Conservation (phyloP, 2,329 filamentous ascomycete genomes). For the Sphaerulina populicola region DNA sequence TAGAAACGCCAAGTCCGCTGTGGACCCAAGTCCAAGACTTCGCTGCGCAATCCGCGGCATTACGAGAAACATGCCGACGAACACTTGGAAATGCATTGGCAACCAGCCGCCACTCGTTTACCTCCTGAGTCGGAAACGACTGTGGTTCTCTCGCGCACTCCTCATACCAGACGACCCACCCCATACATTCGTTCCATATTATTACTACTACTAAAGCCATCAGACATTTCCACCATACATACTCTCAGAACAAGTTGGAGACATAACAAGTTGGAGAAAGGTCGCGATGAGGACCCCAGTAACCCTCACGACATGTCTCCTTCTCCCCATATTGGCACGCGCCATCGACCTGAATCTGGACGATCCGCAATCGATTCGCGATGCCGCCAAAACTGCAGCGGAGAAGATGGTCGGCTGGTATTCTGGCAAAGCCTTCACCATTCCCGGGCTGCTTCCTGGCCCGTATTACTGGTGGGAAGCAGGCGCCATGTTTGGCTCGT, state of each 20-base stretch:
- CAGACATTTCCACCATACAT: too few relatives aligned
- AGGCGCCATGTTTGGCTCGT: constrained; percentile 52
- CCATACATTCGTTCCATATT: too few relatives aligned
- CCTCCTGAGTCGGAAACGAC: neutral
- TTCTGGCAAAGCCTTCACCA: constrained; percentile 42
- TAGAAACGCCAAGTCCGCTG: neutral
- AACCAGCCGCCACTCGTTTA: neutral
- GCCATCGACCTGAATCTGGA: constrained; percentile 24
- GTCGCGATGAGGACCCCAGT: neutral
- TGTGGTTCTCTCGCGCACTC: neutral
- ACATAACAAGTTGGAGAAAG: too few relatives aligned
- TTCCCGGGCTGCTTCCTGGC: constrained; percentile 49
- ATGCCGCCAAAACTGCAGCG: constrained; percentile 37
- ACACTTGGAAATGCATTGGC: neutral
- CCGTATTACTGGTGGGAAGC: constrained; percentile 73
- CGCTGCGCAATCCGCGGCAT: neutral
- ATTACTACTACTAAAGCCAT: neutral
- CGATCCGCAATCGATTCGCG: constrained; percentile 36
- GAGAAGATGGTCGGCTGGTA: constrained; percentile 46
- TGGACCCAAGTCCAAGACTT: neutral
- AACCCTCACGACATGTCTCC: neutral
- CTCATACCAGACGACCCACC: neutral
- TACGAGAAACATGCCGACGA: neutral
- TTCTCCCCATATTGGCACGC: constrained; percentile 2
- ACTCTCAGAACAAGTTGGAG: too few relatives aligned